Conservation (phyloP, 1,139 yeast genomes). For the Saccharomyces pastorianus region DNA sequence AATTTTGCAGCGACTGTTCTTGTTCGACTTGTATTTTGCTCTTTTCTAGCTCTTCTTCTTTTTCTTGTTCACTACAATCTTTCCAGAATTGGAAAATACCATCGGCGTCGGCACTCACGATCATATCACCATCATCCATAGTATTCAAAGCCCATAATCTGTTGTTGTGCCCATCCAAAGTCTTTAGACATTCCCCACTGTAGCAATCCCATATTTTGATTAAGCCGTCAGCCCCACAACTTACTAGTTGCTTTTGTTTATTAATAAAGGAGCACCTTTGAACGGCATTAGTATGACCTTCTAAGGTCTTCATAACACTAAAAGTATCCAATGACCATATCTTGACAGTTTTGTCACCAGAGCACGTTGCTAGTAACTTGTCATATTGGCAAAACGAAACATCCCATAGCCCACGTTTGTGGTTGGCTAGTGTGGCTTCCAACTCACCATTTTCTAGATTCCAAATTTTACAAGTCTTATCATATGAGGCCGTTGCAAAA, state of each 20-base stretch:
- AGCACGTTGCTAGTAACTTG: constrained; percentile 64
- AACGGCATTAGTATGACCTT: constrained; percentile 90
- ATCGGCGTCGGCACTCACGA: constrained; percentile 90
- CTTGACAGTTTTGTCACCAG: constrained; percentile 86
- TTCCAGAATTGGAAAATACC: constrained; percentile 84
- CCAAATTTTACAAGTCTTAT: constrained; percentile 87
- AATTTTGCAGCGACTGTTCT: constrained; percentile 77
- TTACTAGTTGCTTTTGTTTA: constrained; percentile 59
- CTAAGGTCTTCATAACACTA: constrained; percentile 72
- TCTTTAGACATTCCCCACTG: constrained; percentile 69
- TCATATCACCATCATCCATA: constrained; percentile 55
- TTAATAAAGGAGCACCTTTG: constrained; percentile 70
- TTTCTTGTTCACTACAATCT: constrained; percentile 71
- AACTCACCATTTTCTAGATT: constrained; percentile 73
- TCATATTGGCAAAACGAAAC: constrained; percentile 74
- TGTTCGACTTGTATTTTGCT: constrained; percentile 63
- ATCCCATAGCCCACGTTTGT: constrained; percentile 92
- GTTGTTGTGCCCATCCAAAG: constrained; percentile 86
- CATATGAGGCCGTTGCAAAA: constrained; percentile 95
- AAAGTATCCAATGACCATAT: constrained; percentile 80
- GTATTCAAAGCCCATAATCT: constrained; percentile 86
- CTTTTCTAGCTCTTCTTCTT: constrained; percentile 41
- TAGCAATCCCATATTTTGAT: constrained; percentile 81
- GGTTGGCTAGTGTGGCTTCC: constrained; percentile 77
- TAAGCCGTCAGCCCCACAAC: constrained; percentile 92